Base-by-base conservation (phyloP, 2,329 filamentous ascomycete genomes). In the Lasiodiplodia hormozganensis region DNA sequence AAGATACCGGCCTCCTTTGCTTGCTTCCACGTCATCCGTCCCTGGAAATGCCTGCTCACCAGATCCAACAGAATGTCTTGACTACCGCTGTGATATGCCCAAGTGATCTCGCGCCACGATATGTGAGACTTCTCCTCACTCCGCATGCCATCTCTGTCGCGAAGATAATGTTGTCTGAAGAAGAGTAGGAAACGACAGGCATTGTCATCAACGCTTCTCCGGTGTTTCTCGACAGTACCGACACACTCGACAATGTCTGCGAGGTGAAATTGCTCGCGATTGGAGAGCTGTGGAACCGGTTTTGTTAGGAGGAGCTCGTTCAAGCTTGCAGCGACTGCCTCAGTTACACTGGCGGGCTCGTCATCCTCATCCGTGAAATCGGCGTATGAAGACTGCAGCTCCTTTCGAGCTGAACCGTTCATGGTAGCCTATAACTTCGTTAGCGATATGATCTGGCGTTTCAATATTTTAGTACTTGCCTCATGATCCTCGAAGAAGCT, bases 11-110 rank as follows among this genome's bases (percentile, higher is more conserved):
- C 93, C 76, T 96, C 91, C 57, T 91, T 87, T 1, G 95, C 96
- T 73, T 94, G 87, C 71, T 91, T 87, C 96, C 96, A 99, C 7
- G 90, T 82, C 82, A 98, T 85, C 69, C 88, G 90, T 1, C 91
- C 90, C 71, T 94, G 91, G 73, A 91, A 94, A 74, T 96, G 93
- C 23, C 88, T 85, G 12, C 90, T 89, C 11, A 97, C 91, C 73
- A 97, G 90, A 77, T 97, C 93, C 0, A 92, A 84, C 21, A 98
- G 83, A 49, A 98, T 94, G 76, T 98, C 95, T 79, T 99, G 96
- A 70, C 93, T 93, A 12, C 84, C 88, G 52, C 92, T 94, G 75
- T 96, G 92, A 72, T 90, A 95, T 0, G 93, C 94, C 90, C 93
- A 96, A 69, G 89, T 90, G 66, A 95, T 94, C 76, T 96, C 93